Conservation (phyloP, 148 eudicot species). For the Bassia scoparia region DNA sequence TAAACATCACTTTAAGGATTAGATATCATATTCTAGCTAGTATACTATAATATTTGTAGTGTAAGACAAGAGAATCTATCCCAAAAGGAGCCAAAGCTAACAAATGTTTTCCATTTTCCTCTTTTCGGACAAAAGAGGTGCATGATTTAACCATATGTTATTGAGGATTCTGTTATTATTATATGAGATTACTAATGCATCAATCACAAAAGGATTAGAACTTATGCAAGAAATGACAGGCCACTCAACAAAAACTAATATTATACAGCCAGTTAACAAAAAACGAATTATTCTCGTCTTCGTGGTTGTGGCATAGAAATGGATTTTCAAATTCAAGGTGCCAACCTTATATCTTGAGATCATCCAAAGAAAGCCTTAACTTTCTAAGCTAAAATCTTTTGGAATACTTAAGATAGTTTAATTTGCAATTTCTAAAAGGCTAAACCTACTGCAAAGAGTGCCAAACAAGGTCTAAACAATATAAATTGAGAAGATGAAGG, state of each 20-base stretch:
- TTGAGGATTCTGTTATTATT: slow-evolving; percentile 13
- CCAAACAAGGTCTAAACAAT: not conserved
- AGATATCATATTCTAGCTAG: slow-evolving; percentile 24
- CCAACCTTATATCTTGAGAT: slow-evolving; percentile 14
- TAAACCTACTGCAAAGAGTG: slow-evolving; percentile 24
- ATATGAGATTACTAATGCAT: slow-evolving; percentile 21
- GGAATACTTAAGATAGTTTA: slow-evolving; percentile 16
- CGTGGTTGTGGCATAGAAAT: slow-evolving; percentile 8
- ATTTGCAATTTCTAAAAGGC: slow-evolving; percentile 26
- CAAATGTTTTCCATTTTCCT: slow-evolving; percentile 18
- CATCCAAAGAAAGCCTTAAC: slow-evolving; percentile 5
- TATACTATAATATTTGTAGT: slow-evolving; percentile 9
- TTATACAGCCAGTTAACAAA: slow-evolving; percentile 16
- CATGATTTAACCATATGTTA: slow-evolving; percentile 26
- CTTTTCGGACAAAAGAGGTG: slow-evolving; percentile 20
- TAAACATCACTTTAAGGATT: slow-evolving; percentile 18
- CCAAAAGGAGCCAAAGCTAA: slow-evolving; percentile 31
- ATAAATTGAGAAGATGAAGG: slow-evolving; percentile 13
- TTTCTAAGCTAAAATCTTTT: slow-evolving; percentile 19
- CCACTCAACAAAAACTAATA: slow-evolving; percentile 31
- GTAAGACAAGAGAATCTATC: slow-evolving; percentile 29
- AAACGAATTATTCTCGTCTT: slow-evolving; percentile 17
- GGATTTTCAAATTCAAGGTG: slow-evolving; percentile 19
- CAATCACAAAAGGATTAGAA: slow-evolving; percentile 35
- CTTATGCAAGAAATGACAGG: slow-evolving; percentile 42